Evolutionary conservation across 257 asterid genomes (phyloP), one percentile per base, ranked within the genome.

Genomic region (Solanum virginianum): DNA sequence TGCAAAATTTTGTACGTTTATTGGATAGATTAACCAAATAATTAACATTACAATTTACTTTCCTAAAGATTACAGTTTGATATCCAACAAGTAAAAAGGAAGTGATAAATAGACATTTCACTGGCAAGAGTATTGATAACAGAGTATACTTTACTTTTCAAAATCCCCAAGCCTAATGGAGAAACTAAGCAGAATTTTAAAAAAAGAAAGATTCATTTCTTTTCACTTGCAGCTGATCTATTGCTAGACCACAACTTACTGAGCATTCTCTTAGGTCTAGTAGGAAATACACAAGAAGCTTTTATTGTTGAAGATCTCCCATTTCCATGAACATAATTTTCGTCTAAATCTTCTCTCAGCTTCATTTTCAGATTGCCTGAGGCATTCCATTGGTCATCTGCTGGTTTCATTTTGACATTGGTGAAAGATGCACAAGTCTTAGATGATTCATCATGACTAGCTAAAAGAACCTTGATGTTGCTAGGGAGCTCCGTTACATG

Each of bases 201-300:
- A 36, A 36, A 51, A 53, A 53, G 13, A 53, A 51, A 45, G 59
- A 83, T 24, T 80, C 94, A 92, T 60, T 89, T 91, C 90, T 89
- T 94, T 69, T 90, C 91, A 77, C 89, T 89, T 83, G 89, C 89
- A 84, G n/a, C 80, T 85, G 87, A 92, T 85, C 90, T 93, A 85
- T 85, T 89, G 88, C 84, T 88, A 4, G 96, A 89, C 98, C 98
- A 96, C 80, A 96, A 85, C 93, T 89, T 96, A 88, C 98, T 93
- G 81, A 94, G 80, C 95, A 94, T 90, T 77, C 89, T 88, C 57
- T 86, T 95, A 10, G 96, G 91, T 72, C 95, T 91, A 80, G 86
- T 89, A 2, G 97, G 94, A 84, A 92, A 70, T 91, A 88, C 80
- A 68, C 87, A 84, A 36, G 87, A 80, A 2, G 94, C 74, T 85